Conservation (phyloP, 495 filamentous ascomycete genomes). For the Ramalina intermedia region DNA sequence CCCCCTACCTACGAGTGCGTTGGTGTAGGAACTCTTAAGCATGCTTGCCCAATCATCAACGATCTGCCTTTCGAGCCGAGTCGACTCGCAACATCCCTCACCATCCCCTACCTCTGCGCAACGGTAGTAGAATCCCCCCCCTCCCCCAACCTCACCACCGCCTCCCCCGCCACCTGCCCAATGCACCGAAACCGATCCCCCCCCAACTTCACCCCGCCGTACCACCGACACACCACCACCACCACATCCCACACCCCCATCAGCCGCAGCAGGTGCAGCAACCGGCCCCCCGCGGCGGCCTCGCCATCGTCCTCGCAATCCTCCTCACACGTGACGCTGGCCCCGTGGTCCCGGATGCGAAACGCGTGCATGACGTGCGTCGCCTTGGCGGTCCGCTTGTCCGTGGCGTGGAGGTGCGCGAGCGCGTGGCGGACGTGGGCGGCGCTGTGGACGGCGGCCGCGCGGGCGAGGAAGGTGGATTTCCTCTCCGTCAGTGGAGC, state of each 20-base stretch:
- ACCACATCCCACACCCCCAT: constrained; percentile 90
- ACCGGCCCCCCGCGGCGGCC: constrained; percentile 73
- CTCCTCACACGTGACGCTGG: constrained; percentile 43
- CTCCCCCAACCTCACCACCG: constrained; percentile 55
- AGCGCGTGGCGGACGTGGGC: constrained; percentile 54
- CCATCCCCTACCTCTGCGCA: no score
- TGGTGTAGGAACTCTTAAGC: no score
- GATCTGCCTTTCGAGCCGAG: no score
- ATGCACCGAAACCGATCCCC: constrained; percentile 84
- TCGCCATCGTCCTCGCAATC: constrained; percentile 96
- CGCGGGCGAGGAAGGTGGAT: constrained; percentile 75
- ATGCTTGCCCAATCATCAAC: no score
- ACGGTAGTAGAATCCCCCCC: not conserved
- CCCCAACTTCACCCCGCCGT: constrained; percentile 76
- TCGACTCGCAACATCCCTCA: no score
- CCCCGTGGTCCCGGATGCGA: constrained; percentile 28
- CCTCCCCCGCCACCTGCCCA: constrained; percentile 71
- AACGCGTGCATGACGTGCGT: constrained; percentile 82
- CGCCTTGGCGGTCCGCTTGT: constrained; percentile 69
- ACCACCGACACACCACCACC: constrained; percentile 93
- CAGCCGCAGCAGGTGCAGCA: constrained; percentile 80
- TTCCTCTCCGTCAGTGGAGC: constrained; percentile 63
- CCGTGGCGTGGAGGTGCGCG: constrained; percentile 56
- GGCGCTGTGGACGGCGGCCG: constrained; percentile 47
- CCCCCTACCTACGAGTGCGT: no score